A percentile compares a stretch with the other conserved stretches of the same genome.
phyloP scores from a whole-genome alignment of 2,329 filamentous ascomycete species.

The Cadophora sp. region DNA sequence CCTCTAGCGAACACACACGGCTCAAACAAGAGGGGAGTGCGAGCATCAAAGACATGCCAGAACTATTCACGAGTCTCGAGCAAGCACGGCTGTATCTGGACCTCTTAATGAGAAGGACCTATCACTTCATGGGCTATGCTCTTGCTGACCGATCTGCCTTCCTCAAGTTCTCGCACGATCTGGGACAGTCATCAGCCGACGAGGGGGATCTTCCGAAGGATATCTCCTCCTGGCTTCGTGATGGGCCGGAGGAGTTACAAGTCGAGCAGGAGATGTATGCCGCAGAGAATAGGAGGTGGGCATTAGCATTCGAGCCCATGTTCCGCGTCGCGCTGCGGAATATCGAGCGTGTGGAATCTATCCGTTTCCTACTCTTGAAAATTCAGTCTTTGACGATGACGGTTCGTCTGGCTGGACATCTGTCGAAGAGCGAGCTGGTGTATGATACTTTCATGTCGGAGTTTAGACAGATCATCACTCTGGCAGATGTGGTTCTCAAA shows the following conservation, averaged over 20 bases:
- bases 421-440: slow-evolving; percentile 34
- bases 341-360: slow-evolving; percentile 20
- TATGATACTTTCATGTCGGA: slow-evolving; percentile 33
- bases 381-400: slow-evolving; percentile 32
- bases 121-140: slow-evolving; percentile 34
- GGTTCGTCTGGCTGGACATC: slow-evolving; percentile 29
- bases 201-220: slow-evolving; percentile 1
- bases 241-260: slow-evolving; percentile 26
- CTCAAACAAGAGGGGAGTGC: slow-evolving; percentile 30
- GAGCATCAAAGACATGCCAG: slow-evolving; percentile 32
- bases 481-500: slow-evolving; percentile 28
- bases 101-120: slow-evolving; percentile 34
- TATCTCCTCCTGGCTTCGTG: neutral
- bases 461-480: slow-evolving; percentile 29
- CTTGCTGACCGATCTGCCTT: slow-evolving; percentile 15
- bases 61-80: slow-evolving; percentile 28
- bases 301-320: slow-evolving; percentile 33
- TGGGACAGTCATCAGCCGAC: neutral
- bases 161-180: slow-evolving; percentile 11
- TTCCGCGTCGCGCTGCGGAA: slow-evolving; percentile 26
- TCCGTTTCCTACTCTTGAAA: slow-evolving; percentile 31
- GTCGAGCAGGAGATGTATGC: slow-evolving; percentile 33
- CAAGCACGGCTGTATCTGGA: slow-evolving; percentile 34
- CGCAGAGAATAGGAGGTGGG: slow-evolving; percentile 35
- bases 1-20: slow-evolving; percentile 25